Evolutionary conservation across 2,329 filamentous ascomycete genomes (phyloP).

Genomic region (Triangularia setosa): DNA sequence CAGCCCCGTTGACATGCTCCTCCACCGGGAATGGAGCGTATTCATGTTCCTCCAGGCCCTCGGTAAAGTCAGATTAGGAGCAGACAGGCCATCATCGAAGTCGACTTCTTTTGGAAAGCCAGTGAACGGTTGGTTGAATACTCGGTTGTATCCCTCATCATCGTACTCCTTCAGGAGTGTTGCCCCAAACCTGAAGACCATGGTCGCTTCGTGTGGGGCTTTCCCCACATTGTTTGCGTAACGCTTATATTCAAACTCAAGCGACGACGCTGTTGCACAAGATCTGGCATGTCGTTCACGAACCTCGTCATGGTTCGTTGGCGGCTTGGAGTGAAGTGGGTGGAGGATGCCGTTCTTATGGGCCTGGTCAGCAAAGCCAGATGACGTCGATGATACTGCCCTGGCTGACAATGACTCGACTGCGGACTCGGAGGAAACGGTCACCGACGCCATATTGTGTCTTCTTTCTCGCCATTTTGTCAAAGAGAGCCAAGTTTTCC

Average conservation of each 20-base stretch:
- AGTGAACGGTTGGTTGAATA: slow-evolving; percentile 8
- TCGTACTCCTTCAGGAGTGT: neutral
- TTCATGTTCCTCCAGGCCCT: neutral
- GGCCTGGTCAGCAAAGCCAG: slow-evolving; percentile 1
- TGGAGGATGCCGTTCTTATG: slow-evolving; percentile 6
- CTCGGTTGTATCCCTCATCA: neutral
- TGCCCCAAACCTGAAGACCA: neutral
- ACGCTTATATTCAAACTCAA: neutral
- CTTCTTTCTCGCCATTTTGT: neutral
- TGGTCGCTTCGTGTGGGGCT: slow-evolving; percentile 1
- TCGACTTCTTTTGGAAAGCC: slow-evolving; percentile 9
- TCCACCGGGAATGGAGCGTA: slow-evolving; percentile 4
- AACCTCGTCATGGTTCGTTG: neutral
- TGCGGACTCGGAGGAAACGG: neutral
- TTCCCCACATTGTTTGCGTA: neutral
- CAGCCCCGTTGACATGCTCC: slow-evolving; percentile 4
- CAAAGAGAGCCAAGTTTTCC: neutral
- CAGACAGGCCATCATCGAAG: slow-evolving; percentile 14
- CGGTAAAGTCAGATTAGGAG: slow-evolving; percentile 10
- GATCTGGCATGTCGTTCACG: neutral
- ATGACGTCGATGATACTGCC: neutral
- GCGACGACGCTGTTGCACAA: neutral
- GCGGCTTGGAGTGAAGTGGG: neutral
- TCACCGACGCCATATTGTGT: neutral
- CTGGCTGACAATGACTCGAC: neutral